These are phyloP conservation scores for Alternaria novae-zelandiae DNA, from an alignment of 2,329 filamentous ascomycete species.

Conservation along the genomic window DNA sequence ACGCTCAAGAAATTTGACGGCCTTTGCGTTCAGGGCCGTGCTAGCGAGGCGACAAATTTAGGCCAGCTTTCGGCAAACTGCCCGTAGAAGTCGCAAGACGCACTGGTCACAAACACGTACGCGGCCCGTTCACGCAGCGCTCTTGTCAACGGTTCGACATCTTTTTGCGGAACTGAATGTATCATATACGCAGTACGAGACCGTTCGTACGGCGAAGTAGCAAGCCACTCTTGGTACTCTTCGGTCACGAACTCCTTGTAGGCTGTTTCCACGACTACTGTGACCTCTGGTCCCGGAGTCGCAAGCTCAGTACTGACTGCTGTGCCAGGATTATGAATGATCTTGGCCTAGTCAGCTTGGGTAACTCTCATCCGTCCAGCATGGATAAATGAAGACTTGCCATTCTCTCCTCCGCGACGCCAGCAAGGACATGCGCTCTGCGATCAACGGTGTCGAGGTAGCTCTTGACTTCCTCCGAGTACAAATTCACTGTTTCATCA, in stretches of 20 bases:
- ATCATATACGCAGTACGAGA: constrained; percentile 34
- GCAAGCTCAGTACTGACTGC: constrained; percentile 28
- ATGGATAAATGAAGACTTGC: constrained; percentile 8
- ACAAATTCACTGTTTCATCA: constrained; percentile 55
- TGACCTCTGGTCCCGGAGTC: constrained; percentile 33
- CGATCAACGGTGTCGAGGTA: constrained; percentile 30
- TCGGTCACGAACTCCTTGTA: constrained; percentile 21
- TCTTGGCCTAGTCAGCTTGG: constrained; percentile 14
- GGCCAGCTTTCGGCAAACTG: constrained; percentile 31
- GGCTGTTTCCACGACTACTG: constrained; percentile 32
- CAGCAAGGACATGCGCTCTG: constrained; percentile 12
- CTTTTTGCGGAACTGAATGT: constrained; percentile 27
- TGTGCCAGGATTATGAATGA: constrained; percentile 42
- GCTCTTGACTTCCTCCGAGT: constrained; percentile 15
- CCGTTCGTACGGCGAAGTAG: constrained; percentile 28
- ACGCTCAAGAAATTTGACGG: not conserved
- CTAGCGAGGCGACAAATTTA: constrained; percentile 27
- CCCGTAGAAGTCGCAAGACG: constrained; percentile 26
- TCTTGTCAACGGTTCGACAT: constrained; percentile 17
- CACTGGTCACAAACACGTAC: constrained; percentile 39
- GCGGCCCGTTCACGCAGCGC: constrained; percentile 20
- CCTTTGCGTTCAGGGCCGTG: not conserved
- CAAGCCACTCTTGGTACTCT: constrained; percentile 35
- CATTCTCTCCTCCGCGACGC: constrained; percentile 12
- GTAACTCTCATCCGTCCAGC: not conserved